phyloP scores from a whole-genome alignment of 2,329 filamentous ascomycete species.

The Thelonectria blattea region DNA sequence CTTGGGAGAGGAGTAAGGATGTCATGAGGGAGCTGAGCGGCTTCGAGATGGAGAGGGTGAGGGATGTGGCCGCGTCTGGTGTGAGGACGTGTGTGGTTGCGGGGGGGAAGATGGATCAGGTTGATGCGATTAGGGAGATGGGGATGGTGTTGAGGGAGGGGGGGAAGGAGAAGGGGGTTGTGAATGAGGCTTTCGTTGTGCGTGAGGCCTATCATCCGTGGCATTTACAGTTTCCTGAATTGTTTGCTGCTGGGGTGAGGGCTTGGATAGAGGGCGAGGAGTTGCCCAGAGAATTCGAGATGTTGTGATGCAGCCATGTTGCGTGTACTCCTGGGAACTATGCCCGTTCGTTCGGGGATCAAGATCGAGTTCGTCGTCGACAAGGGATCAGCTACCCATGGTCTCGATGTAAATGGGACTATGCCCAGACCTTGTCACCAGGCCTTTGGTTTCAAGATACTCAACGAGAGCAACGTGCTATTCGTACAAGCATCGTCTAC shows the following conservation, averaged over 20 bases:
- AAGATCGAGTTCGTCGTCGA: too few species aligned
- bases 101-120: constrained; percentile 26
- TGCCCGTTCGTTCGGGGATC: too few species aligned
- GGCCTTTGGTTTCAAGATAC: too few species aligned
- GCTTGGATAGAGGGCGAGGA: constrained; percentile 12
- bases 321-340: too few species aligned
- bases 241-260: constrained; percentile 22
- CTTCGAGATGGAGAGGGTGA: constrained; percentile 10
- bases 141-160: constrained; percentile 3
- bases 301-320: background rate
- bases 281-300: constrained; percentile 12
- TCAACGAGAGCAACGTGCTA: too few species aligned
- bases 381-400: too few species aligned
- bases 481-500: too few species aligned
- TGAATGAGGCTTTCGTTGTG: constrained; percentile 23
- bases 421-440: too few species aligned
- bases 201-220: constrained; percentile 23
- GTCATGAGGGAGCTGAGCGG: constrained; percentile 6
- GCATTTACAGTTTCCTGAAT: constrained; percentile 24
- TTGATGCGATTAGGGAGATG: constrained; percentile 14
- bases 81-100: constrained; percentile 22
- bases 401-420: too few species aligned
- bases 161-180: background rate
- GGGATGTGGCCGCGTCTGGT: background rate
- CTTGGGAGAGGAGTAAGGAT: constrained; percentile 4